Evolutionary conservation across 768 basidiomycete species (phyloP).

Genomic region (Leucocoprinus leucothites): DNA sequence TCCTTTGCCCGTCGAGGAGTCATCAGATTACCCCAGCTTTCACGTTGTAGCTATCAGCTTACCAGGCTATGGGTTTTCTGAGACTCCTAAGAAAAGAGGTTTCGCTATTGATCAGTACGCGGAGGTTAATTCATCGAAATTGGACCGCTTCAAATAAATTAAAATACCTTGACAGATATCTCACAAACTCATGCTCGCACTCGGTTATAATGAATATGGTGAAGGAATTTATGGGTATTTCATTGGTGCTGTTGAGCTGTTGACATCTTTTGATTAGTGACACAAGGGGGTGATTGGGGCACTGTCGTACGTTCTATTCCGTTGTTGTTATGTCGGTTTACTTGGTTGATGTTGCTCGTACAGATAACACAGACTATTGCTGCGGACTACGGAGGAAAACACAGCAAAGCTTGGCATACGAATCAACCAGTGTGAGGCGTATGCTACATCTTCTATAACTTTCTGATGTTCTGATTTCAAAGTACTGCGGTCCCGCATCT

Average conservation of each 20-base stretch:
- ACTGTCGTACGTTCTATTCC: not conserved
- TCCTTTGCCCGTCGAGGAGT: constrained; percentile 43
- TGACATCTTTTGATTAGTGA: constrained; percentile 19
- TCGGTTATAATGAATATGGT: constrained; percentile 48
- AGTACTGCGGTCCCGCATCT: constrained; percentile 20
- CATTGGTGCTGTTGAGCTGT: not conserved
- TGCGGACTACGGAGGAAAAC: constrained; percentile 27
- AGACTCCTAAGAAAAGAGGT: constrained; percentile 47
- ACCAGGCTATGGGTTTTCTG: constrained; percentile 63
- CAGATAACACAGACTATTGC: constrained; percentile 28
- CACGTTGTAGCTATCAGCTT: constrained; percentile 61
- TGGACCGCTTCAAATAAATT: no score
- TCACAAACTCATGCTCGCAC: constrained; percentile 45
- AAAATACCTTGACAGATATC: constrained; percentile 27
- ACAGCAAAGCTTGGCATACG: constrained; percentile 51
- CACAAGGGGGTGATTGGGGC: constrained; percentile 26
- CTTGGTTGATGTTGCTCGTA: no score
- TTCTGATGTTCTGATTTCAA: not conserved
- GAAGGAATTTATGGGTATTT: constrained; percentile 14
- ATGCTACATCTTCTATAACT: not conserved
- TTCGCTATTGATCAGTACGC: constrained; percentile 47
- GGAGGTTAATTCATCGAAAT: constrained; percentile 35
- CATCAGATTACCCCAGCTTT: constrained; percentile 47
- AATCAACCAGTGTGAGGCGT: constrained; percentile 39
- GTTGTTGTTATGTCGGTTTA: not conserved